Evolutionary conservation across 352 stramenopile species (phyloP), one percentile per base, ranked within the genome.

Genomic region (Pythium rishiriense): DNA sequence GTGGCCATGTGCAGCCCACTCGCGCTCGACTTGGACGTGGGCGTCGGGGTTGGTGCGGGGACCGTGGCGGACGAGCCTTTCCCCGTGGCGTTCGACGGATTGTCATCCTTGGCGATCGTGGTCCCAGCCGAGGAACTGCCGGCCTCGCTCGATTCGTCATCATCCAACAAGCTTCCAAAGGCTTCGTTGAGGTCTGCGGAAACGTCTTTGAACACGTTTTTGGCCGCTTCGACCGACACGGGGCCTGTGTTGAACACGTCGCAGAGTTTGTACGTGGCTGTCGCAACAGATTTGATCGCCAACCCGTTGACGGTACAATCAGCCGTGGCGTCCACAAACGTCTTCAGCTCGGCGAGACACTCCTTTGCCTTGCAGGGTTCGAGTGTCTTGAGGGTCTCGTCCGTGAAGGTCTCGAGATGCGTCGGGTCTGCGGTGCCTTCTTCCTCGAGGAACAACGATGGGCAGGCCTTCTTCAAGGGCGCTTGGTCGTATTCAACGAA

Each of bases 271-370:
- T 43, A 4, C 5, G 25, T 50, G 22, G 35, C 26, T 2, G 24
- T 4, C 41, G 43, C 43, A 12, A 31, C 25, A 15, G 39, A 42
- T 29, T 52, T 42, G 39, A 42, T 12, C 26, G 43, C 52, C 5
- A 61, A 17, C 3, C 54, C 43, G 7, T 31, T 42, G 25, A 61
- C 4, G 14, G n/a, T n/a, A 26, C 54, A 61, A n/a, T 61, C 41
- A 3, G 54, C 41, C 15, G 54, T 49, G 17, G 37, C 24, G 9
- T 62, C 43, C 11, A 35, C 31, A 21, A 62, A 12, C 29, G 33
- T 62, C 19, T 14, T 29, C 9, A 62, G 55, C 14, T 22, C 21
- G 5, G 29, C 14, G 0, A 52, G 29, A 24, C 42, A 62, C 3
- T 28, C 11, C 12, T 28, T 8, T 17, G 53, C 55, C 33, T 62